Percentiles rank a stretch among this genome's conserved stretches.
Evolutionary conservation across 768 basidiomycete genomes (phyloP).

Genomic region (Boletus rubescentipes): DNA sequence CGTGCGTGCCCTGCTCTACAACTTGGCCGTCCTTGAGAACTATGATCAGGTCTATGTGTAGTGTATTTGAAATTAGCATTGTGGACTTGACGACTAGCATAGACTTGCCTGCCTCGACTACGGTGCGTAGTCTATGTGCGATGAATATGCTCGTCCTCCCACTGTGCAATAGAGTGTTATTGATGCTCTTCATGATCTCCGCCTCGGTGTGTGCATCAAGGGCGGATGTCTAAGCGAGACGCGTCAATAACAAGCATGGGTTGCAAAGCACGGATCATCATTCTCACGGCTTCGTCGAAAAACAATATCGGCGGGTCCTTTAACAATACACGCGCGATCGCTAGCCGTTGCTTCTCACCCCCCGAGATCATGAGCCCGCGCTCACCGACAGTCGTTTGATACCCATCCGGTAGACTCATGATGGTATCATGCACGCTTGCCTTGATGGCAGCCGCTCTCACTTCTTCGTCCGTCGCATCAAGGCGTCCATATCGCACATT

Average conservation of each 20-base stretch:
- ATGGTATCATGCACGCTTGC: constrained; percentile 88
- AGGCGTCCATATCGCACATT: constrained; percentile 93
- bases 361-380: constrained; percentile 97
- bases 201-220: constrained; percentile 93
- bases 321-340: constrained; percentile 87
- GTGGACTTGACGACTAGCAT: not conserved
- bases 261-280: not conserved
- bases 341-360: constrained; percentile 96
- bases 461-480: constrained; percentile 87
- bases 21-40: constrained; percentile 90
- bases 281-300: constrained; percentile 94
- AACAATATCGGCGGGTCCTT: constrained; percentile 96
- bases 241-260: constrained; percentile 1
- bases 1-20: constrained; percentile 92
- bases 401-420: constrained; percentile 78
- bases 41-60: constrained; percentile 75
- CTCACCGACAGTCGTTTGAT: constrained; percentile 91
- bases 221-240: constrained; percentile 74
- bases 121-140: constrained; percentile 87
- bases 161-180: constrained; percentile 70
- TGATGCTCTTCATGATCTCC: constrained; percentile 94
- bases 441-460: constrained; percentile 75
- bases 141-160: constrained; percentile 94
- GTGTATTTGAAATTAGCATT: not conserved
- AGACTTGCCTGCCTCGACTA: constrained; percentile 80